Evolutionary conservation across 495 filamentous ascomycete genomes (phyloP), one percentile per base, ranked within the genome.

Genomic region (Lindgomyces ingoldianus): DNA sequence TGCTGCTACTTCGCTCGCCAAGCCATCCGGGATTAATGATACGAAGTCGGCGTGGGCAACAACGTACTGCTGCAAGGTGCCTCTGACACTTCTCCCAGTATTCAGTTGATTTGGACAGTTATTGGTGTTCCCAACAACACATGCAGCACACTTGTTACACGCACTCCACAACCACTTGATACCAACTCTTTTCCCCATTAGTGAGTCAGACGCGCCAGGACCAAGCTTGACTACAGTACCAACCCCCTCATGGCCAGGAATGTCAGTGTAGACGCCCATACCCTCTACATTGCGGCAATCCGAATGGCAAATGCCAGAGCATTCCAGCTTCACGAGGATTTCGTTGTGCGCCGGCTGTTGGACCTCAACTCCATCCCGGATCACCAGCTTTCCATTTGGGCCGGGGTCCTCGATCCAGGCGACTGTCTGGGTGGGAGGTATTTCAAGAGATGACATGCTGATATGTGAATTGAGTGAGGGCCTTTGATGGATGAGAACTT

Each of bases 281-380:
- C 92, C 91, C 57, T 87, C 89, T 76, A 92, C 82, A 57, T 91
- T 90, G 79, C 92, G 89, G 29, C 91, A 78, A 53, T 75, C 68
- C 42, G 92, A 95, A 80, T 96, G 91, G 80, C 92, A 96, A 56
- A 96, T 91, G 70, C 92, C 92, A 3, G 89, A 88, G 83, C 88
- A 96, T 73, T 90, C 89, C 78, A 96, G 85, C 77, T 95, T 91
- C 73, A 96, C 79, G 39, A 96, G 84, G 64, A 96, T 87, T 74
- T 96, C 88, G 77, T 93, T 89, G 0, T 91, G 84, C 1, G 85
- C 87, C 1, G 92, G 91, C 68, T 84, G 83, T 46, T 82, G 81
- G 46, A 94, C 89, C 64, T 85, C 84, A 71, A 95, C 42, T 25
- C 21, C 51, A 42, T 55, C 14, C 11, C 51, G 48, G 51, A 67